phyloP scores from a whole-genome alignment of 2,329 filamentous ascomycete species.

The Blastomyces gilchristii region DNA sequence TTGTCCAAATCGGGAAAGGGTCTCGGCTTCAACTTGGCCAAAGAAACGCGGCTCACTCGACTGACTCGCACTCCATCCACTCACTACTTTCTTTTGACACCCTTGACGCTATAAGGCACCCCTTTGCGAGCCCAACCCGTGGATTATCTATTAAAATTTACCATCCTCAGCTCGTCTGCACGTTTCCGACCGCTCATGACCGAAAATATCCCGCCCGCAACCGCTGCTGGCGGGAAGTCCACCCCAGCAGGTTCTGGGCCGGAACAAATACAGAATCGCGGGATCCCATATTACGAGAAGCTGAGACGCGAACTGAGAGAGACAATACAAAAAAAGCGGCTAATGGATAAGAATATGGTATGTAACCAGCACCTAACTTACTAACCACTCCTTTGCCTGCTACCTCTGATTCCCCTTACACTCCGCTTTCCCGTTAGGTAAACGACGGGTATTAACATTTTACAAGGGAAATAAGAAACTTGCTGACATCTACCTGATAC shows the following conservation, averaged over 20 bases:
- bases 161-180: neutral
- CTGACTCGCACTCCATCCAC: neutral
- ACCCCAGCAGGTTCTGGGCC: conserved; percentile 1
- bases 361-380: conserved; percentile 16
- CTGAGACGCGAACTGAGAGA: conserved; percentile 57
- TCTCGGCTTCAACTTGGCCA: neutral
- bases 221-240: conserved; percentile 13
- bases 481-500: neutral
- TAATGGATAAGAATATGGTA: conserved; percentile 53
- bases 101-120: neutral
- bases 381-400: neutral
- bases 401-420: neutral
- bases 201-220: conserved; percentile 30
- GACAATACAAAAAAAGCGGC: conserved; percentile 54
- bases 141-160: neutral
- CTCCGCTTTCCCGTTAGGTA: too few species aligned
- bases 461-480: neutral
- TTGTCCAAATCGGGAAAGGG: neutral
- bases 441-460: neutral
- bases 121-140: neutral
- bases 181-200: conserved; percentile 24
- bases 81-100: neutral
- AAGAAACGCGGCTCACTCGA: too few species aligned
- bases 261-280: conserved; percentile 30
- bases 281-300: conserved; percentile 61